Conservation (phyloP, 2,329 filamentous ascomycete genomes). For the Stachybotrys elegans region DNA sequence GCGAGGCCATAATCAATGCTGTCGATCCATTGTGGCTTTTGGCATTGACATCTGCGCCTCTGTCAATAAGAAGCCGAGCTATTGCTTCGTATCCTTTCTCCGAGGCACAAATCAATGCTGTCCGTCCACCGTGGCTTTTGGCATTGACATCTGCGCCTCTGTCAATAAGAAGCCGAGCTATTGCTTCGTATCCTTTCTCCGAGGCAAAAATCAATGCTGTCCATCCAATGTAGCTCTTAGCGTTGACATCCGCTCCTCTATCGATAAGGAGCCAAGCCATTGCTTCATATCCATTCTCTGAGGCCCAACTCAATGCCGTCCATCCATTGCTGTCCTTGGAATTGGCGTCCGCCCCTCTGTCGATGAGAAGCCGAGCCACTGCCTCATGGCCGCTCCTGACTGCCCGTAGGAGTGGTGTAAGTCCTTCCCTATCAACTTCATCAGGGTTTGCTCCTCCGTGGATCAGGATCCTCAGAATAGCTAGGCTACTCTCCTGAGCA, state of each 20-base stretch:
- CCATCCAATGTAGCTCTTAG: background rate
- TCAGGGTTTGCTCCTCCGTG: background rate
- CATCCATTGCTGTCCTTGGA: background rate
- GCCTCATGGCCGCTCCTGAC: background rate
- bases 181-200: conserved; percentile 13
- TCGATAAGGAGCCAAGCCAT: background rate
- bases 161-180: conserved; percentile 10
- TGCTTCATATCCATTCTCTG: conserved; percentile 11
- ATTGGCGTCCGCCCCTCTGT: conserved; percentile 8
- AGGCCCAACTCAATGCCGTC: background rate
- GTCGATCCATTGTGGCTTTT: conserved; percentile 1
- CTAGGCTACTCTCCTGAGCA: conserved; percentile 6
- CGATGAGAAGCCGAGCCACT: background rate
- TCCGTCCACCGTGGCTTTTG: background rate
- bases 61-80: conserved; percentile 14
- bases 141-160: conserved; percentile 1
- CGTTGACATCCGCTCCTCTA: conserved; percentile 6
- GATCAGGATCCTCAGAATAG: background rate
- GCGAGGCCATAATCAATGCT: conserved; percentile 14
- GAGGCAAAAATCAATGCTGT: conserved; percentile 14
- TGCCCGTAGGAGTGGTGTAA: background rate
- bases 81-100: conserved; percentile 6
- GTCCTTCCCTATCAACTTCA: background rate
- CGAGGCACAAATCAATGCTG: background rate
- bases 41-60: conserved; percentile 7